Evolutionary conservation across 495 filamentous ascomycete species (phyloP).

Genomic region (Hyaloscypha bicolor): DNA sequence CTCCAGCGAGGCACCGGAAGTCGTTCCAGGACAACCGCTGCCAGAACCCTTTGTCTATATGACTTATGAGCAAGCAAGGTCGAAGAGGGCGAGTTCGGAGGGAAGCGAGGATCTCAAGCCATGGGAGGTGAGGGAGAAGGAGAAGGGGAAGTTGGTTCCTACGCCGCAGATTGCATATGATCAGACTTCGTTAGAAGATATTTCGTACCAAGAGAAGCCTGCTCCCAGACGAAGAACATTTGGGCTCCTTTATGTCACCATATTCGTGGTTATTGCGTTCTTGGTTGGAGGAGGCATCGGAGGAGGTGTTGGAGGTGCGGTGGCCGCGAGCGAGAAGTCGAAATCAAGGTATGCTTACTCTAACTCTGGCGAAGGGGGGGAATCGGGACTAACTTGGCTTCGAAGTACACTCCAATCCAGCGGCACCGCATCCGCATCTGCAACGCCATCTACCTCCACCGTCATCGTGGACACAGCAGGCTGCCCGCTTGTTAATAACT

Average conservation of each 20-base stretch:
- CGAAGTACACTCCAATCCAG: not conserved
- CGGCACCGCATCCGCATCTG: slow-evolving; percentile 3
- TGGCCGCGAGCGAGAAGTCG: slow-evolving; percentile 20
- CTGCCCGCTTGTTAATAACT: slow-evolving; percentile 19
- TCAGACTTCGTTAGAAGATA: not conserved
- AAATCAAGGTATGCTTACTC: slow-evolving; percentile 6
- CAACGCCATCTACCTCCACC: slow-evolving; percentile 8
- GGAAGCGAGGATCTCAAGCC: not conserved
- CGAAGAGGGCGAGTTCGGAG: not conserved
- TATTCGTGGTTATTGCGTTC: slow-evolving; percentile 18
- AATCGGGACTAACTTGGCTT: not conserved
- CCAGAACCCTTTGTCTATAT: slow-evolving; percentile 1
- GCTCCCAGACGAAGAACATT: not conserved
- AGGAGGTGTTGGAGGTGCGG: slow-evolving; percentile 23
- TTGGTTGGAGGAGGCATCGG: slow-evolving; percentile 27
- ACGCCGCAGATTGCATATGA: not conserved
- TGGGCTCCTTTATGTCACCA: slow-evolving; percentile 5
- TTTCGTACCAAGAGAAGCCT: not conserved
- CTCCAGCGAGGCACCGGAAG: slow-evolving; percentile 25
- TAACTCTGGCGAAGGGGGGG: not conserved
- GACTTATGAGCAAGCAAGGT: not conserved
- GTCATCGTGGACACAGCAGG: slow-evolving; percentile 23
- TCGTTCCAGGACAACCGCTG: slow-evolving; percentile 5
- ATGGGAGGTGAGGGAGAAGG: not conserved
- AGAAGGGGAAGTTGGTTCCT: not conserved